Conservation (phyloP, 768 basidiomycete genomes). For the Lentinula boryana region DNA sequence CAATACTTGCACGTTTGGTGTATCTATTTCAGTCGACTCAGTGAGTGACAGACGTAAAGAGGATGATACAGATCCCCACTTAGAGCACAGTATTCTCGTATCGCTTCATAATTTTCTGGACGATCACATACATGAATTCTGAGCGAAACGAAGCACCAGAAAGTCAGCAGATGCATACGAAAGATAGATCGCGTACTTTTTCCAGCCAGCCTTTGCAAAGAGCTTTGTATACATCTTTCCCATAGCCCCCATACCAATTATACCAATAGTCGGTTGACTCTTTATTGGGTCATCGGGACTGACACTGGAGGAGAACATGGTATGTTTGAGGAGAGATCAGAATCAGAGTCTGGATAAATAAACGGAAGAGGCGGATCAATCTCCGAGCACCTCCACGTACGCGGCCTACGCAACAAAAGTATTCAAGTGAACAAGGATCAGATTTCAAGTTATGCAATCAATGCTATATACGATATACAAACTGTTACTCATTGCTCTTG, state of each 20-base stretch:
- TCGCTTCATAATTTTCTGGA: conserved; percentile 61
- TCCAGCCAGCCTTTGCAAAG: conserved; percentile 80
- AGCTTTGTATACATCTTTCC: conserved; percentile 85
- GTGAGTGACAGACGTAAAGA: background rate
- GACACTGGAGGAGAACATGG: conserved; percentile 5
- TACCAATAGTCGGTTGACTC: conserved; percentile 74
- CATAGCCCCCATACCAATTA: conserved; percentile 99
- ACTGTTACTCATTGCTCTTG: conserved; percentile 10
- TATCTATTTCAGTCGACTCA: conserved; percentile 27
- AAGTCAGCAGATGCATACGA: background rate
- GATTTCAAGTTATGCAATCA: too few relatives aligned
- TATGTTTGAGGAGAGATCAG: background rate
- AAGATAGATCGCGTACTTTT: conserved; percentile 45
- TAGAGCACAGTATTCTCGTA: conserved; percentile 49
- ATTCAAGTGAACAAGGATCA: too few relatives aligned
- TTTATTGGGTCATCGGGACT: conserved; percentile 6
- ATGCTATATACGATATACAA: background rate
- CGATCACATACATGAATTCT: conserved; percentile 91
- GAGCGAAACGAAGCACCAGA: conserved; percentile 4
- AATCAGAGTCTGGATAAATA: background rate
- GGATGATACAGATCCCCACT: conserved; percentile 30
- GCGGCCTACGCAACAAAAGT: background rate
- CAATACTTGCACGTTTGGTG: conserved; percentile 60
- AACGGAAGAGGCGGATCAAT: too few relatives aligned
- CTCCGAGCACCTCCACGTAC: background rate